A percentile compares a stretch with the other conserved stretches of the same genome.
Conservation (phyloP, 1,284 basidiomycete genomes). For the Volvariella volvacea region DNA sequence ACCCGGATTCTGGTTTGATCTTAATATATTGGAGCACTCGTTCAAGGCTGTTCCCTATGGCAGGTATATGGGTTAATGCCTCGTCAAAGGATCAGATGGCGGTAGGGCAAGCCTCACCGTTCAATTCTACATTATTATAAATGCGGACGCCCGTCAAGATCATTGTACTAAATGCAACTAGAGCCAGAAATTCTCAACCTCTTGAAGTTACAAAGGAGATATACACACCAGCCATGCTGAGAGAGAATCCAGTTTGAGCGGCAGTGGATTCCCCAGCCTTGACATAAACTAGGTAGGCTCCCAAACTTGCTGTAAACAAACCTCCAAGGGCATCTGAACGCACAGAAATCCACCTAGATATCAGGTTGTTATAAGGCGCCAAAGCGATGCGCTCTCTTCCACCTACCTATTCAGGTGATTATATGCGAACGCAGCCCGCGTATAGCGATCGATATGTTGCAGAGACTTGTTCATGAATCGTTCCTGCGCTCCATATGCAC, state of each 20-base stretch:
- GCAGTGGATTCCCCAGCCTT: constrained; percentile 26
- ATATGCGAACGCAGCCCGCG: constrained; percentile 29
- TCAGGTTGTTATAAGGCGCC: background rate
- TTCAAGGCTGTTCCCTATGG: constrained; percentile 40
- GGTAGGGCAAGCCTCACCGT: background rate
- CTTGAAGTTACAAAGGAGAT: background rate
- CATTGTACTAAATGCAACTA: constrained; percentile 36
- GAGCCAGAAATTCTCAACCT: background rate
- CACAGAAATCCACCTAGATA: constrained; percentile 28
- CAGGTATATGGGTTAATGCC: too few relatives aligned
- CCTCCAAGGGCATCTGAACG: constrained; percentile 32
- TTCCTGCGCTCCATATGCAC: constrained; percentile 37
- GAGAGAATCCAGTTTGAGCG: constrained; percentile 45
- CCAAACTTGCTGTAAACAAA: constrained; percentile 20
- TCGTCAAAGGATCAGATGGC: too few relatives aligned
- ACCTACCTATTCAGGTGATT: constrained; percentile 32
- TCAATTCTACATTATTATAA: constrained; percentile 13
- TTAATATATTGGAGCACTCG: constrained; percentile 66
- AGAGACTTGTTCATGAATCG: constrained; percentile 27
- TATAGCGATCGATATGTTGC: constrained; percentile 32
- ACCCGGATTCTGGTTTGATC: constrained; percentile 66
- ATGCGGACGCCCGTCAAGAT: constrained; percentile 1
- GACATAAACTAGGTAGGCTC: constrained; percentile 30
- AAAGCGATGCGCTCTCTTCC: background rate
- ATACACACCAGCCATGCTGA: constrained; percentile 49